Conservation (phyloP, 768 basidiomycete genomes). For the Omphalotus guepiniiformis region DNA sequence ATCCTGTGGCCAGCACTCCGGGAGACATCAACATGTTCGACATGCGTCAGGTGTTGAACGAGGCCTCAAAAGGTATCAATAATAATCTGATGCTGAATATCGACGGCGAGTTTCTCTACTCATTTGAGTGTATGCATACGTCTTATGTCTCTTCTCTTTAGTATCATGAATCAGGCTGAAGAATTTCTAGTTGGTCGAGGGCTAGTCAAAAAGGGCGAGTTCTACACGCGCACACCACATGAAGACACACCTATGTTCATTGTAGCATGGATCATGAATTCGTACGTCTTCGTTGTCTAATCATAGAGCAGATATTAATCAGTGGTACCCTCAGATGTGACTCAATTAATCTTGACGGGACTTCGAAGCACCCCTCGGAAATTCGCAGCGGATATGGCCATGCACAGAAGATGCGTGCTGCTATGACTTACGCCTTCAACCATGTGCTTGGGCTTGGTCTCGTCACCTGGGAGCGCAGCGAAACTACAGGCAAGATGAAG, state of each 20-base stretch:
- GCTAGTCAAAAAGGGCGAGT: not conserved
- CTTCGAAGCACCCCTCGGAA: not conserved
- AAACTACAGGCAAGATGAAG: not conserved
- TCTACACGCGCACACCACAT: not conserved
- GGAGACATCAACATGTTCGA: not conserved
- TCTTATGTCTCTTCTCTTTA: not conserved
- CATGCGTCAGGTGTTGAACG: not conserved
- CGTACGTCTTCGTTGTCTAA: conserved; percentile 10
- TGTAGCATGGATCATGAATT: conserved; percentile 13
- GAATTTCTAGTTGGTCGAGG: not conserved
- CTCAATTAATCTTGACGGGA: conserved; percentile 10
- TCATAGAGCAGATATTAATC: not conserved
- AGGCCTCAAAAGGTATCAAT: not conserved
- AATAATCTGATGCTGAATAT: not conserved
- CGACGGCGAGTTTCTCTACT: not conserved
- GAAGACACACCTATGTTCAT: conserved; percentile 4
- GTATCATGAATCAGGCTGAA: not conserved
- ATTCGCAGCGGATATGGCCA: conserved; percentile 4
- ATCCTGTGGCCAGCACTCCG: not conserved
- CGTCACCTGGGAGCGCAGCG: conserved; percentile 14
- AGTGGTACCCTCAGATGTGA: conserved; percentile 11
- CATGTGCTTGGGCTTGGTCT: conserved; percentile 8
- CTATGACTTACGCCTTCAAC: conserved; percentile 22
- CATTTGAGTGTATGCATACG: too few relatives aligned
- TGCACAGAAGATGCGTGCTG: conserved; percentile 25